phyloP scores from a whole-genome alignment of 1,139 yeast genomes.

The Candida sp. region DNA sequence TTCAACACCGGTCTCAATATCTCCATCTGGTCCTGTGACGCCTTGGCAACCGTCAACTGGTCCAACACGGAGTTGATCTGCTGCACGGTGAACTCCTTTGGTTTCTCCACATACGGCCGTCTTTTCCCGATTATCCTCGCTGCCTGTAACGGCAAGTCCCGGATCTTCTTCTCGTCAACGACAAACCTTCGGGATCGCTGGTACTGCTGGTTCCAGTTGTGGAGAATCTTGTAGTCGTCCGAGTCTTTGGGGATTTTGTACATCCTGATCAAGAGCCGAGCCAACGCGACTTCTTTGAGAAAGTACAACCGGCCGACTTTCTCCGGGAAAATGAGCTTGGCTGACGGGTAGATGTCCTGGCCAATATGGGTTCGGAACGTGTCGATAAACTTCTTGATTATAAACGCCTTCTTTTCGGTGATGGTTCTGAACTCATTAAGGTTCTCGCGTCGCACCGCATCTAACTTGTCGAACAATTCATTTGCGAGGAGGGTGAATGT shows the following conservation, averaged over 20 bases:
- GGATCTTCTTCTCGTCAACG: slow-evolving; percentile 26
- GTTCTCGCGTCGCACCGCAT: slow-evolving; percentile 29
- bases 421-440: slow-evolving; percentile 31
- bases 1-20: slow-evolving; percentile 55
- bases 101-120: slow-evolving; percentile 49
- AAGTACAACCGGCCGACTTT: slow-evolving; percentile 58
- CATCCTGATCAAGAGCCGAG: slow-evolving; percentile 42
- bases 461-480: slow-evolving; percentile 36
- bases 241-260: slow-evolving; percentile 39
- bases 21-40: slow-evolving; percentile 36
- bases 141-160: slow-evolving; percentile 51
- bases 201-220: slow-evolving; percentile 43
- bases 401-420: slow-evolving; percentile 33
- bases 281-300: slow-evolving; percentile 56
- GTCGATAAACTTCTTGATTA: slow-evolving; percentile 51
- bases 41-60: slow-evolving; percentile 39
- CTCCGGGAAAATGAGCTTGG: slow-evolving; percentile 66
- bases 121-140: slow-evolving; percentile 51
- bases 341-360: slow-evolving; percentile 67
- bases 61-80: slow-evolving; percentile 65
- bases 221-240: slow-evolving; percentile 36
- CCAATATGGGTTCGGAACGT: slow-evolving; percentile 74
- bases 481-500: slow-evolving; percentile 33
- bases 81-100: slow-evolving; percentile 48
- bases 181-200: slow-evolving; percentile 24